Percentiles rank a stretch among this genome's conserved stretches.
Evolutionary conservation across 2,329 filamentous ascomycete genomes (phyloP).

Genomic region (Epichloe bromicola): DNA sequence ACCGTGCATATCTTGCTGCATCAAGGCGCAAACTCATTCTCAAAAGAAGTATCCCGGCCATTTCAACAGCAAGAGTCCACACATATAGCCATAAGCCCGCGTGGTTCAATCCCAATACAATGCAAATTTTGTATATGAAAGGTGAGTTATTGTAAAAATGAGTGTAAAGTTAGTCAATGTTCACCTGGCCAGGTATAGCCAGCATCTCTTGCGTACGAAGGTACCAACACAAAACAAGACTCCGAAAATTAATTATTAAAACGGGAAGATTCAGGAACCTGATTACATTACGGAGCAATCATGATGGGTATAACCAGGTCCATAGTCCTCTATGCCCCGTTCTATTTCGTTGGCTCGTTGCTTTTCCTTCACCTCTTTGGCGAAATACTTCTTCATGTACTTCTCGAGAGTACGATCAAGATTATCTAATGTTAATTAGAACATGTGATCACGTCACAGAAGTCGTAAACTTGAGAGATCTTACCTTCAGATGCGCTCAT

Average conservation of each 20-base stretch:
- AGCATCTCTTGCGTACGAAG: too few relatives aligned
- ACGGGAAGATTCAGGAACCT: neutral
- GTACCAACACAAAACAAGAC: too few relatives aligned
- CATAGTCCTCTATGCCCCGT: constrained; percentile 60
- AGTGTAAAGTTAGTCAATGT: too few relatives aligned
- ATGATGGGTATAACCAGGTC: constrained; percentile 46
- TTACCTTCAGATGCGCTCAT: constrained; percentile 54
- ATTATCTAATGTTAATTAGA: constrained; percentile 34
- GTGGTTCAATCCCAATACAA: neutral
- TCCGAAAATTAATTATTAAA: neutral
- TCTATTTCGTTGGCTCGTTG: constrained; percentile 61
- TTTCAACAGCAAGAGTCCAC: neutral
- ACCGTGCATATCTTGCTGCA: neutral
- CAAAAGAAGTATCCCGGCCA: neutral
- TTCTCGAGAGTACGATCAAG: constrained; percentile 55
- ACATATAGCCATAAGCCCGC: neutral
- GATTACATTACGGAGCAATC: constrained; percentile 48
- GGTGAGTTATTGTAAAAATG: neutral
- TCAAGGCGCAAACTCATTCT: neutral
- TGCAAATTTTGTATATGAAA: neutral
- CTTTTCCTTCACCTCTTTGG: constrained; percentile 54
- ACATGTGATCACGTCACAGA: neutral
- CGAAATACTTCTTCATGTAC: constrained; percentile 66
- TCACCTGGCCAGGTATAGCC: too few relatives aligned
- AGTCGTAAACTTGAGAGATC: constrained; percentile 9